A percentile compares a stretch with the other conserved stretches of the same genome.
Evolutionary conservation across 257 asterid genomes (phyloP).

Genomic region (Solanum tarijense): DNA sequence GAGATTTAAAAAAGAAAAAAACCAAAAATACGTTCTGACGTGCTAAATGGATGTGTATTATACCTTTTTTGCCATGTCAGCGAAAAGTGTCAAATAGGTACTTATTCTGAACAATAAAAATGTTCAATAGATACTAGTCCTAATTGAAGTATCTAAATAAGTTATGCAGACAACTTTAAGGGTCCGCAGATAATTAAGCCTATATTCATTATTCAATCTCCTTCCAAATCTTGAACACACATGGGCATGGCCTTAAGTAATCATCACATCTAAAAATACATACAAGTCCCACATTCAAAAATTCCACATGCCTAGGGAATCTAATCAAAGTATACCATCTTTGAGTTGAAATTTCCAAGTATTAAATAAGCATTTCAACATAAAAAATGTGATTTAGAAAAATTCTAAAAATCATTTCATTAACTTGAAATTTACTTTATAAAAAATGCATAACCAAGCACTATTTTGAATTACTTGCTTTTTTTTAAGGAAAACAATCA

Average conservation of each 20-base stretch:
- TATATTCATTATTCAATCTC: neutral
- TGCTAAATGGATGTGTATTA: no score
- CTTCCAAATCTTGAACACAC: conserved; percentile 11
- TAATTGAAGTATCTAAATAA: no score
- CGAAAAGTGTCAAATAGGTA: no score
- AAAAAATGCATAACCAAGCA: neutral
- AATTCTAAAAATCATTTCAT: neutral
- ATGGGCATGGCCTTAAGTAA: conserved; percentile 14
- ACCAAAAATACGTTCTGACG: no score
- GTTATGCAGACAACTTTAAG: no score
- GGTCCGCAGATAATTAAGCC: no score
- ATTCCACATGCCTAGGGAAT: conserved; percentile 25
- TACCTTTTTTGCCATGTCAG: no score
- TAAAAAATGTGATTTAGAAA: neutral
- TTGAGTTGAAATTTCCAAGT: neutral
- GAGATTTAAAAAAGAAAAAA: no score
- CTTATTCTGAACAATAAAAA: no score
- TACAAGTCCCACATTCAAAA: conserved; percentile 2
- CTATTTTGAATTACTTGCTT: neutral
- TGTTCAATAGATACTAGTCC: no score
- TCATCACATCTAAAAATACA: conserved; percentile 17
- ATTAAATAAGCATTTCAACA: neutral
- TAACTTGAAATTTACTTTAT: neutral
- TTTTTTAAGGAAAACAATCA: neutral
- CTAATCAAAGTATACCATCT: conserved; percentile 5